A percentile compares a stretch with the other conserved stretches of the same genome.
Conservation (phyloP, 1,284 basidiomycete species). For the Abortiporus biennis region DNA sequence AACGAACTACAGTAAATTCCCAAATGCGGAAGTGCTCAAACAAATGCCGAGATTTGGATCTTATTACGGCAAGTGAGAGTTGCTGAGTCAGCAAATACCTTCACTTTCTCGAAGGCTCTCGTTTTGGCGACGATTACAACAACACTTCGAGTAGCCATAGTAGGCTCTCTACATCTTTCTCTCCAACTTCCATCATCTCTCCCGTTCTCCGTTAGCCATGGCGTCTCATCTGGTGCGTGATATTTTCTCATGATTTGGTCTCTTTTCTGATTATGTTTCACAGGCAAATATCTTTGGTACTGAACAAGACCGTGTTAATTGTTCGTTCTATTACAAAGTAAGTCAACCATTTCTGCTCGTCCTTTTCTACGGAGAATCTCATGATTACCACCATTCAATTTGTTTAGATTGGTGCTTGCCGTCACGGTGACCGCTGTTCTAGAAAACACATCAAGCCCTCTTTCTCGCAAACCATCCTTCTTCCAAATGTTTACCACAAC, state of each 20-base stretch:
- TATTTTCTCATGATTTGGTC: background rate
- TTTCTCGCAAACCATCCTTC: slow-evolving; percentile 94
- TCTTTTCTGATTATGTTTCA: background rate
- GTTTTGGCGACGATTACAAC: too few species aligned
- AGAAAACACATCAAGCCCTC: slow-evolving; percentile 97
- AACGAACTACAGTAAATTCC: too few species aligned
- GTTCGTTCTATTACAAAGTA: slow-evolving; percentile 94
- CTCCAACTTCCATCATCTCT: slow-evolving; percentile 2
- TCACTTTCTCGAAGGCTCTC: slow-evolving; percentile 16
- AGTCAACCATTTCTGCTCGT: slow-evolving; percentile 18
- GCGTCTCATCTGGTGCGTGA: slow-evolving; percentile 55
- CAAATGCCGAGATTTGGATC: too few species aligned
- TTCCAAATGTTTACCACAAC: slow-evolving; percentile 99
- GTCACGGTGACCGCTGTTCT: slow-evolving; percentile 94
- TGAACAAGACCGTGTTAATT: slow-evolving; percentile 92
- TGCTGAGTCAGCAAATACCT: slow-evolving; percentile 16
- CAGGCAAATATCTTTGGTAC: slow-evolving; percentile 85
- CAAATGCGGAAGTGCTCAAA: too few species aligned
- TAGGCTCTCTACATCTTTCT: too few species aligned
- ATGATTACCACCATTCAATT: slow-evolving; percentile 10
- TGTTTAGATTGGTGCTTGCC: slow-evolving; percentile 84
- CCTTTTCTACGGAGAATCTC: slow-evolving; percentile 2
- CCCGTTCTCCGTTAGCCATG: too few species aligned
- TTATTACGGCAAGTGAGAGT: too few species aligned
- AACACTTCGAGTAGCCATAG: too few species aligned